Percentiles rank a stretch among this genome's conserved stretches.
phyloP scores from a whole-genome alignment of 305 asterid species.

The Fraxinus angustifolia region DNA sequence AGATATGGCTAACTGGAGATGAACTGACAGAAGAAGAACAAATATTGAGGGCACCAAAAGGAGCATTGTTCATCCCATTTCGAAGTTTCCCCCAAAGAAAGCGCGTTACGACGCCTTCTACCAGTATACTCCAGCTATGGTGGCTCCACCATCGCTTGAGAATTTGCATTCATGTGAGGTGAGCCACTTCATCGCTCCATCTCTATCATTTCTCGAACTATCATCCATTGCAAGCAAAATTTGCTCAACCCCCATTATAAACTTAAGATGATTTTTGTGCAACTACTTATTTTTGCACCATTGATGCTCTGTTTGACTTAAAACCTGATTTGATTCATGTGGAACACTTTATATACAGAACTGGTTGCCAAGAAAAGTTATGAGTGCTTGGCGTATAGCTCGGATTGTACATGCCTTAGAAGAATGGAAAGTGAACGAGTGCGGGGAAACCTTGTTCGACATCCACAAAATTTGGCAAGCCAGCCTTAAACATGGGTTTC shows the following conservation, averaged over 20 bases:
- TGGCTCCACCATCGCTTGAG: constrained; percentile 54
- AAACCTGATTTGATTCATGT: background rate
- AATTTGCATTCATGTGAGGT: constrained; percentile 86
- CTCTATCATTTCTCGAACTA: background rate
- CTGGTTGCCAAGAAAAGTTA: constrained; percentile 60
- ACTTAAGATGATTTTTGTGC: too few relatives aligned
- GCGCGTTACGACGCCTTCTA: constrained; percentile 48
- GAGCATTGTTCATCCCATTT: constrained; percentile 62
- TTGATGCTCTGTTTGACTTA: background rate
- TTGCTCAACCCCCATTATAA: background rate
- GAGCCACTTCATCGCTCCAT: background rate
- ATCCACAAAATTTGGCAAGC: constrained; percentile 44
- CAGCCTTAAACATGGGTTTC: constrained; percentile 57
- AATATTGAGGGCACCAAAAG: constrained; percentile 46
- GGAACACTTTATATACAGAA: constrained; percentile 27
- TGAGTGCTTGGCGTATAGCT: constrained; percentile 61
- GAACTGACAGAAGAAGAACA: constrained; percentile 56
- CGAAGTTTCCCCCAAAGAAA: constrained; percentile 67
- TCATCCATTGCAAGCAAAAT: background rate
- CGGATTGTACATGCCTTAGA: constrained; percentile 59
- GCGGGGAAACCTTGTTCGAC: constrained; percentile 46
- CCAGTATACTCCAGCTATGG: constrained; percentile 69
- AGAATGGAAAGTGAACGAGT: constrained; percentile 57
- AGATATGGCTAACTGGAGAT: constrained; percentile 79
- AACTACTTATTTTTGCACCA: background rate